phyloP scores from a whole-genome alignment of 1,139 yeast genomes.

The Geotrichum macrosporum region DNA sequence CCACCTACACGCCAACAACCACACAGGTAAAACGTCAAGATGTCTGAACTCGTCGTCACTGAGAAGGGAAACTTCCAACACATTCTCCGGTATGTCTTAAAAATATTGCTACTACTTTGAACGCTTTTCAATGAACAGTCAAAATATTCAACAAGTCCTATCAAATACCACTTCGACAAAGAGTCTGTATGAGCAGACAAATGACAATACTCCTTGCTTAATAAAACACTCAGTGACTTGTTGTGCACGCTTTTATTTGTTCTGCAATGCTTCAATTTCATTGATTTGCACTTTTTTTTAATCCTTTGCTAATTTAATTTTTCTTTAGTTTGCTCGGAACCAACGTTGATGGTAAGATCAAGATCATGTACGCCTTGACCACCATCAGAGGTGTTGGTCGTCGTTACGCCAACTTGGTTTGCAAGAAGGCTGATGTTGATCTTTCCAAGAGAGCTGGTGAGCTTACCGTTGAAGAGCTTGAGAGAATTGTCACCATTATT shows the following conservation, averaged over 20 bases:
- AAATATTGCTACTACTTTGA: too few species aligned
- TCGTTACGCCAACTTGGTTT: constrained; percentile 99
- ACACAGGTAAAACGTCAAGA: constrained; percentile 29
- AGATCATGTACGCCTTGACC: constrained; percentile 99
- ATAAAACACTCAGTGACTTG: too few species aligned
- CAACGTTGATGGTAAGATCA: constrained; percentile 99
- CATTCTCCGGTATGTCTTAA: constrained; percentile 97
- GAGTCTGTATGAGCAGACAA: too few species aligned
- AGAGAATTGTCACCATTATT: constrained; percentile 98
- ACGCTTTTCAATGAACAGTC: too few species aligned
- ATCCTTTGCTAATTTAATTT: neutral
- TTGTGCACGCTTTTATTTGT: too few species aligned
- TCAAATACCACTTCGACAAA: too few species aligned
- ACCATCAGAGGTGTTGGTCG: constrained; percentile 99
- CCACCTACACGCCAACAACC: constrained; percentile 1
- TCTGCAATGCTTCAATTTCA: too few species aligned
- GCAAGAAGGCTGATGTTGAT: constrained; percentile 99
- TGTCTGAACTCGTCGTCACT: constrained; percentile 91
- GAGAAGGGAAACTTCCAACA: constrained; percentile 99
- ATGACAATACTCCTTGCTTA: too few species aligned
- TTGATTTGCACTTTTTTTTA: neutral
- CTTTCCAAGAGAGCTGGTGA: constrained; percentile 99
- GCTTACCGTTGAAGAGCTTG: constrained; percentile 99
- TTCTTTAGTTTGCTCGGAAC: constrained; percentile 98
- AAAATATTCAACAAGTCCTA: too few species aligned